Conservation (phyloP, 352 stramenopile species). For the Albugo laibachii region DNA sequence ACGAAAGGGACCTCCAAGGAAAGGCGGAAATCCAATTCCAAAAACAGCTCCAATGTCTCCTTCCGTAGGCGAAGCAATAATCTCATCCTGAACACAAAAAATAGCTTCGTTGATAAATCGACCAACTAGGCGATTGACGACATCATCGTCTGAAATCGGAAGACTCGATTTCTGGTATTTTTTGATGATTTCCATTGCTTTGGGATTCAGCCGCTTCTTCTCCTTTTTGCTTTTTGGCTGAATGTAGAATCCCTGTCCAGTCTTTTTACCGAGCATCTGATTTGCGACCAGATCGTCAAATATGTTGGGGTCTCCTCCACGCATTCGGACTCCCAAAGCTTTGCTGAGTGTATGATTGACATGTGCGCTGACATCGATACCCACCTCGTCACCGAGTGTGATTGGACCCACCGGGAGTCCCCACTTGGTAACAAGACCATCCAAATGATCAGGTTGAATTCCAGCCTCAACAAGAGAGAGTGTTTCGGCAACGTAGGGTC, state of each 20-base stretch:
- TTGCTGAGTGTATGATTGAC: constrained; percentile 85
- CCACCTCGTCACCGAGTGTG: constrained; percentile 92
- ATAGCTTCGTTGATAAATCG: constrained; percentile 96
- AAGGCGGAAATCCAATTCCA: constrained; percentile 95
- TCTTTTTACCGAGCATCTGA: constrained; percentile 92
- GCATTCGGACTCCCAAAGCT: constrained; percentile 91
- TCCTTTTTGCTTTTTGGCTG: constrained; percentile 86
- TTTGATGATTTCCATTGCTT: constrained; percentile 64
- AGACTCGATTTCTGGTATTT: constrained; percentile 58
- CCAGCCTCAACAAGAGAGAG: constrained; percentile 84
- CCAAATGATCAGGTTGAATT: constrained; percentile 84
- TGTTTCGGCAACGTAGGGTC: constrained; percentile 85
- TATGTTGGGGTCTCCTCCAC: constrained; percentile 75
- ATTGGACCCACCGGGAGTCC: constrained; percentile 94
- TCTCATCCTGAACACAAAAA: constrained; percentile 93
- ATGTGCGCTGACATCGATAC: constrained; percentile 92
- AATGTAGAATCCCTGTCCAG: constrained; percentile 94
- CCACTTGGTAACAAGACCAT: constrained; percentile 92
- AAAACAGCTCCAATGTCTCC: constrained; percentile 98
- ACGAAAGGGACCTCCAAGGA: constrained; percentile 93
- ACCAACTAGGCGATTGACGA: constrained; percentile 87
- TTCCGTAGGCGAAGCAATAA: constrained; percentile 91
- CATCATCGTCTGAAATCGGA: constrained; percentile 65
- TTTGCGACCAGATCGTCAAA: constrained; percentile 93
- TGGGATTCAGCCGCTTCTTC: constrained; percentile 78